Base-by-base conservation (phyloP, 768 basidiomycete genomes). In the Rhodotorula paludigena region DNA sequence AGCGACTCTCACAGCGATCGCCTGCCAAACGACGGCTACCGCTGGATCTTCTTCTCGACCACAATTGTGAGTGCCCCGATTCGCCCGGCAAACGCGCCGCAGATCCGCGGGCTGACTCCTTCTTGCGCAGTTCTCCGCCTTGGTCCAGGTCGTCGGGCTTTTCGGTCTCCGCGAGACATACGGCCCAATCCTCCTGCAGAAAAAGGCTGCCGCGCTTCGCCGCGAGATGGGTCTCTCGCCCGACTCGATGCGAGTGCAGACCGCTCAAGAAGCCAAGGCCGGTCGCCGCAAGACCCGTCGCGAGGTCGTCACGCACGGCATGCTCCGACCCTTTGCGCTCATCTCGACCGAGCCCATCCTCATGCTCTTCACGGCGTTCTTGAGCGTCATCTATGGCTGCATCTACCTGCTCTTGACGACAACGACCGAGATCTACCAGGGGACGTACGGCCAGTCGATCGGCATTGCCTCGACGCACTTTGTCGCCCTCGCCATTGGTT, bases 391-490 rank as follows among this genome's bases (percentile, higher is more conserved):
- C 21, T 90, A 87, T 63, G 53, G 39, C 38, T 48, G 71, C 38
- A 64, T 74, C 44, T 75, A 74, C 62, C 57, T 75, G 49, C 60
- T 73, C 52, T 64, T 71, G 20, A 63, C 69, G 14, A 69, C 75
- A 20, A 75, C 75, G 11, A 52, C 75, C 14, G 21, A 42, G 44
- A 57, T 77, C 8, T 78, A 74, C 61, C 38, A 61, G 20, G 57
- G 49, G 11, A 59, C 70, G 28, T 90, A 90, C 73, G 77, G 81
- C 44, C 78, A 88, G 75, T 66, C 75, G 0, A 77, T 82, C 16
- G 86, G 87, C 9, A 85, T 86, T 56, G 81, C 84, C 0, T 86
- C 87, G 0, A 76, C 89, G 38, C 81, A 89, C 73, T 92, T 89
- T 71, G 79, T 90, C 63, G 83, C 88, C 0, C 81, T 90, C 20